phyloP scores from a whole-genome alignment of 495 filamentous ascomycete species.

The Penicillium canariense region DNA sequence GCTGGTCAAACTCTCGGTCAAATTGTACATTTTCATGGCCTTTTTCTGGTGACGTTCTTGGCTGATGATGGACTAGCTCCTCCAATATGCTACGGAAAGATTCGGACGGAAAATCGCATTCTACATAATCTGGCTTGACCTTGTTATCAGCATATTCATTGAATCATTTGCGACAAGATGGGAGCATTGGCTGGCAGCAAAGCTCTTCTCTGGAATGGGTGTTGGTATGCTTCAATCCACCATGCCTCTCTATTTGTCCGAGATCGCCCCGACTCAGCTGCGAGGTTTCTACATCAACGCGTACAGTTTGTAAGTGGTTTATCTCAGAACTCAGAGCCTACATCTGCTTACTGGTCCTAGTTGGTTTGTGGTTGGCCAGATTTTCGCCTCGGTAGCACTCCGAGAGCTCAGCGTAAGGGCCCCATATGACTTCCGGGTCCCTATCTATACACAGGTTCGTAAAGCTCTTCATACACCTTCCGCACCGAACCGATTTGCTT shows the following conservation, averaged over 20 bases:
- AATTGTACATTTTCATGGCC: slow-evolving; percentile 17
- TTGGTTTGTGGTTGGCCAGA: slow-evolving; percentile 43
- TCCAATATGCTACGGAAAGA: slow-evolving; percentile 33
- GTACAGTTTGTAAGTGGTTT: slow-evolving; percentile 32
- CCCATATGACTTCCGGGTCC: slow-evolving; percentile 34
- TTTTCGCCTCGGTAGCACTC: slow-evolving; percentile 40
- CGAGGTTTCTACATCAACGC: slow-evolving; percentile 41
- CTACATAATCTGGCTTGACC: slow-evolving; percentile 31
- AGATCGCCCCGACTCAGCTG: slow-evolving; percentile 39
- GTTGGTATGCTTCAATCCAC: slow-evolving; percentile 45
- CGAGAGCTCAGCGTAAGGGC: slow-evolving; percentile 25
- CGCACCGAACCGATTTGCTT: no score
- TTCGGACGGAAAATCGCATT: slow-evolving; percentile 33
- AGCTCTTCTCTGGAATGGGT: slow-evolving; percentile 41
- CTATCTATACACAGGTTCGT: slow-evolving; percentile 42
- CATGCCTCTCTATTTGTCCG: slow-evolving; percentile 40
- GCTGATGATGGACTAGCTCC: slow-evolving; percentile 16
- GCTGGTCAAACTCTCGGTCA: slow-evolving; percentile 37
- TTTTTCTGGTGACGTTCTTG: background rate
- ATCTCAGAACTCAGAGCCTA: background rate
- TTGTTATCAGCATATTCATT: slow-evolving; percentile 34
- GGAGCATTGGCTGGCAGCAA: slow-evolving; percentile 41
- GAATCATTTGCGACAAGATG: slow-evolving; percentile 38
- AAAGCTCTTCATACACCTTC: no score
- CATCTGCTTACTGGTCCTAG: slow-evolving; percentile 12